Percentiles rank a stretch among this genome's conserved stretches.
These are phyloP conservation scores for Pseudogymnoascus sp. DNA, from an alignment of 2,329 filamentous ascomycete species.

Conservation along the genomic window DNA sequence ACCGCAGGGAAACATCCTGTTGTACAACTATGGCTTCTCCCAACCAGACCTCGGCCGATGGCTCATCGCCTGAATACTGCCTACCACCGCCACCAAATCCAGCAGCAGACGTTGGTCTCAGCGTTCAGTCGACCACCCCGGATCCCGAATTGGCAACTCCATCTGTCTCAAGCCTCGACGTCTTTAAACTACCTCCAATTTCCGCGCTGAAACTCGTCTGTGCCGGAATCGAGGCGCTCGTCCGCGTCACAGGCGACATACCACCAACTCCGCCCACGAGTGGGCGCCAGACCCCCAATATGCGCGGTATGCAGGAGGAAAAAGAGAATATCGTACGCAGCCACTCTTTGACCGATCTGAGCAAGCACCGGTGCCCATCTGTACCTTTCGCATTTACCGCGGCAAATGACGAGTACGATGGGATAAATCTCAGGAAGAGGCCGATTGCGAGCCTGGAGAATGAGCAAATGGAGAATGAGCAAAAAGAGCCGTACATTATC, in stretches of 20 bases:
- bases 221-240: conserved; percentile 61
- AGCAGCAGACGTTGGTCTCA: conserved; percentile 23
- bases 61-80: conserved; percentile 18
- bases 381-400: conserved; percentile 19
- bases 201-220: conserved; percentile 76
- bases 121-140: conserved; percentile 17
- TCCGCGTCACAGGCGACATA: conserved; percentile 67
- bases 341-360: conserved; percentile 41
- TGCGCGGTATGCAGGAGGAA: conserved; percentile 55
- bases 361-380: conserved; percentile 25
- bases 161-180: conserved; percentile 46
- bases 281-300: conserved; percentile 55
- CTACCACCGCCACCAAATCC: conserved; percentile 27
- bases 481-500: conserved; percentile 46
- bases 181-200: conserved; percentile 65
- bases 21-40: not conserved
- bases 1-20: not conserved
- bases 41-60: not conserved
- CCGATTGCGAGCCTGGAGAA: conserved; percentile 21
- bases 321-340: conserved; percentile 54
- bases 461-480: conserved; percentile 15
- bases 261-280: conserved; percentile 70
- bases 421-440: conserved; percentile 42
- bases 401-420: conserved; percentile 42
- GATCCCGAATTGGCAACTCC: conserved; percentile 23